Evolutionary conservation across 2,329 filamentous ascomycete genomes (phyloP), one percentile per base, ranked within the genome.

Genomic region (Aspergillus tanneri): DNA sequence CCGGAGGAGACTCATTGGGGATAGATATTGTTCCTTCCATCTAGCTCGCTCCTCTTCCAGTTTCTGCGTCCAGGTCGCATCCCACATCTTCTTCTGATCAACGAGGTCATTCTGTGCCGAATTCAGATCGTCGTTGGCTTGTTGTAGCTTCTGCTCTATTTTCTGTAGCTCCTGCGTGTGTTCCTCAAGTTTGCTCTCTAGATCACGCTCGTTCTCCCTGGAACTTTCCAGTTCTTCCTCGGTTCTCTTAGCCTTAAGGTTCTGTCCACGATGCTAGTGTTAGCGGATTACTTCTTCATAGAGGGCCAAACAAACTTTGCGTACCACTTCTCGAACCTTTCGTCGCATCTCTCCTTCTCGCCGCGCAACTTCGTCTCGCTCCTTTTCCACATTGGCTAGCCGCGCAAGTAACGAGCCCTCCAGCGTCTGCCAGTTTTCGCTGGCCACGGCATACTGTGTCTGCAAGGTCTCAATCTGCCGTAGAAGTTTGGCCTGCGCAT

Each of bases 371-470:
- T 99, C 93, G 63, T 97, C 91, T 47, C 89, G 83, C 68, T 99
- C 95, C 65, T 87, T 93, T 67, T 99, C 93, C 8, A 97, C 76
- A 41, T 77, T 85, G 3, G 85, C 79, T 9, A 93, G 79, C 48
- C 91, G 83, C 18, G 88, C 83, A 42, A 92, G 80, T 24, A 99
- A 72, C 2, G 88, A 95, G 8, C 87, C 83, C 69, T 99, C 92
- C 53, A 99, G 95, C 0, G 90, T 89, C 65, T 96, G 91, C 93
- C 95, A 99, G 61, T 99, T 99, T 63, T 95, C 90, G 58, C 89
- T 93, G 1, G 93, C 93, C 46, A 95, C 85, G 1, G 90, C 85
- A 70, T 99, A 96, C 67, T 99, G 95, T 5, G 88, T 93, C 69
- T 99, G 93, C 28, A 99, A 73, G 0, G 89, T 96, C 73, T 99